Percentiles rank a stretch among this genome's conserved stretches.
These are phyloP conservation scores for Hawksworthiomyces lignivorus DNA, from an alignment of 2,329 filamentous ascomycete species.

Conservation along the genomic window DNA sequence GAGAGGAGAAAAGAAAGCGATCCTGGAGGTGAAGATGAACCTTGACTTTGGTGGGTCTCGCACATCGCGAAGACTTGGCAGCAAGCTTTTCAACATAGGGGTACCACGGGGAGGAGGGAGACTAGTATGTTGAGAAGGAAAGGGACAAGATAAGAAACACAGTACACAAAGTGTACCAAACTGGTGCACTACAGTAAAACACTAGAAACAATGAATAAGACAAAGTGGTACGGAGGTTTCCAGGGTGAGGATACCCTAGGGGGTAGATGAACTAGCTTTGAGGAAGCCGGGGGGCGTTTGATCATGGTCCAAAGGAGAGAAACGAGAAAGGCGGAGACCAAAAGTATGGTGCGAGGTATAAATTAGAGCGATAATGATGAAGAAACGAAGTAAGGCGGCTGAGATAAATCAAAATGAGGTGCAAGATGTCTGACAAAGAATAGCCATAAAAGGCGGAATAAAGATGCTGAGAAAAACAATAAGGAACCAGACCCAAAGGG, in stretches of 20 bases:
- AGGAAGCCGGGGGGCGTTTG: neutral
- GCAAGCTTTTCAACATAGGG: constrained; percentile 19
- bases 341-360: too few species aligned
- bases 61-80: constrained; percentile 22
- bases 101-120: constrained; percentile 1
- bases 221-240: too few species aligned
- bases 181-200: too few species aligned
- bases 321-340: constrained; percentile 11
- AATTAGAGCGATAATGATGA: too few species aligned
- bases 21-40: constrained; percentile 13
- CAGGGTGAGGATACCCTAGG: neutral
- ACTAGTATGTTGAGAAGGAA: neutral
- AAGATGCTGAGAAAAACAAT: constrained; percentile 8
- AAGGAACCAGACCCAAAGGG: constrained; percentile 10
- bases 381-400: too few species aligned
- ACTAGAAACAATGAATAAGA: too few species aligned
- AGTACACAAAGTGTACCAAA: too few species aligned
- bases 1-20: neutral
- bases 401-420: too few species aligned
- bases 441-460: neutral
- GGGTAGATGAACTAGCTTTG: neutral
- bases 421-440: too few species aligned
- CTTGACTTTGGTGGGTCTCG: constrained; percentile 21
- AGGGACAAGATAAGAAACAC: neutral
- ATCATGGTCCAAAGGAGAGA: too few species aligned